A percentile compares a stretch with the other conserved stretches of the same genome.
These are phyloP conservation scores for Ustanciosporium gigantosporum DNA, from an alignment of 1,284 basidiomycete species.

Conservation along the genomic window DNA sequence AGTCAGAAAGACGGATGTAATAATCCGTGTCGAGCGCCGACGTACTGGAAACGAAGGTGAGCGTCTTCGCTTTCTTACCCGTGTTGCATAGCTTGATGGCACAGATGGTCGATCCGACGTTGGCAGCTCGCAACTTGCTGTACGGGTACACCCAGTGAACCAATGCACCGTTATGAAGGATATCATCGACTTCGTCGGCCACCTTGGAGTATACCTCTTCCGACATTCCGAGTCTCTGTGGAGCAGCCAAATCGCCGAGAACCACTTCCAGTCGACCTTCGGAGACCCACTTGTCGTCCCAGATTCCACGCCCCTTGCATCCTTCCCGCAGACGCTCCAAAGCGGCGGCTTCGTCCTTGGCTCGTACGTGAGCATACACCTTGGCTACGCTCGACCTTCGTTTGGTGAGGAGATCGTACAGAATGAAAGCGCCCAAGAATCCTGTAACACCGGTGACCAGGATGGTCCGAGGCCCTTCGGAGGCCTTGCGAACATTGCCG, in stretches of 20 bases:
- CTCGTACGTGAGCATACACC: conserved; percentile 89
- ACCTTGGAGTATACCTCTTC: conserved; percentile 72
- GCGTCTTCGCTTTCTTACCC: conserved; percentile 69
- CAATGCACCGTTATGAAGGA: conserved; percentile 94
- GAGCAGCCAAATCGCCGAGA: conserved; percentile 79
- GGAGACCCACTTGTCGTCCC: conserved; percentile 84
- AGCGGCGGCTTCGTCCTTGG: conserved; percentile 70
- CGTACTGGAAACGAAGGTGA: conserved; percentile 93
- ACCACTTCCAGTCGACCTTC: conserved; percentile 77
- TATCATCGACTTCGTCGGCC: conserved; percentile 75
- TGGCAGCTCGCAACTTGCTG: conserved; percentile 84
- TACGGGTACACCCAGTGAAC: conserved; percentile 99
- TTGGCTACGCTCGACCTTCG: conserved; percentile 72
- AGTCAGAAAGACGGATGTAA: conserved; percentile 84
- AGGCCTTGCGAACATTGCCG: conserved; percentile 18
- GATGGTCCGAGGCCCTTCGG: conserved; percentile 67
- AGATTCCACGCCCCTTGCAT: conserved; percentile 82
- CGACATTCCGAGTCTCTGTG: conserved; percentile 75
- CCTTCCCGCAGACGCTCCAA: conserved; percentile 75
- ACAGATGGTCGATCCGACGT: conserved; percentile 86
- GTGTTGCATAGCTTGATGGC: conserved; percentile 77
- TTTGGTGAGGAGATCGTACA: conserved; percentile 75
- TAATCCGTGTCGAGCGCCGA: conserved; percentile 88
- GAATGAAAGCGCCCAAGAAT: conserved; percentile 91
- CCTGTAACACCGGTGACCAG: conserved; percentile 97